A percentile compares a stretch with the other conserved stretches of the same genome.
phyloP scores from a whole-genome alignment of 2,329 filamentous ascomycete genomes.

The Trichophaea hybrida region DNA sequence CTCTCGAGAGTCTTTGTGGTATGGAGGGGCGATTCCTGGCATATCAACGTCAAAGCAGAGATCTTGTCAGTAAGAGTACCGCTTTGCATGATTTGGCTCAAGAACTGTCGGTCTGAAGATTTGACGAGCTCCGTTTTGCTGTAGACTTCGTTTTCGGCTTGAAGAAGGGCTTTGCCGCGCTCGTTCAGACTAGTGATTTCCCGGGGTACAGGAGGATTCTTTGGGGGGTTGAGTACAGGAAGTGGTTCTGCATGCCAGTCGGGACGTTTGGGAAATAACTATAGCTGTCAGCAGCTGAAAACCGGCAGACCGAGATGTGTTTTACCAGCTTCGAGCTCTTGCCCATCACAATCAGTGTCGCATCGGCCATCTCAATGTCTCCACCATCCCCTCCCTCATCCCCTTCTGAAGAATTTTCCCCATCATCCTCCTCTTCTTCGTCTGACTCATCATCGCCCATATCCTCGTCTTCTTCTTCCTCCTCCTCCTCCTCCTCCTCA shows the following conservation, averaged over 20 bases:
- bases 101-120: constrained; percentile 84
- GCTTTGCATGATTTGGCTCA: constrained; percentile 91
- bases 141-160: constrained; percentile 65
- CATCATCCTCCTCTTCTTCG: constrained; percentile 20
- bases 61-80: constrained; percentile 95
- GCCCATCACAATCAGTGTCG: neutral
- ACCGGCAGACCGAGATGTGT: neutral
- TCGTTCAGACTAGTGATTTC: constrained; percentile 42
- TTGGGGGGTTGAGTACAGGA: constrained; percentile 36
- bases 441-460: constrained; percentile 27
- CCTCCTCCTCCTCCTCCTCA: constrained; percentile 30
- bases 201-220: constrained; percentile 3
- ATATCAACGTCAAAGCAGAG: constrained; percentile 80
- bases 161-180: constrained; percentile 59
- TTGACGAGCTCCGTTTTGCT: constrained; percentile 54
- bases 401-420: constrained; percentile 21
- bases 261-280: constrained; percentile 37
- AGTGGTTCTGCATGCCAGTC: constrained; percentile 53
- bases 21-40: constrained; percentile 92
- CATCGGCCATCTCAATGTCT: constrained; percentile 6
- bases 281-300: constrained; percentile 8
- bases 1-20: constrained; percentile 81
- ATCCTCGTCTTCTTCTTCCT: constrained; percentile 28
- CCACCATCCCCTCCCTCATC: constrained; percentile 3
- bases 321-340: constrained; percentile 33